Evolutionary conservation across 352 stramenopile genomes (phyloP).

Genomic region (Pythium brachiatum): DNA sequence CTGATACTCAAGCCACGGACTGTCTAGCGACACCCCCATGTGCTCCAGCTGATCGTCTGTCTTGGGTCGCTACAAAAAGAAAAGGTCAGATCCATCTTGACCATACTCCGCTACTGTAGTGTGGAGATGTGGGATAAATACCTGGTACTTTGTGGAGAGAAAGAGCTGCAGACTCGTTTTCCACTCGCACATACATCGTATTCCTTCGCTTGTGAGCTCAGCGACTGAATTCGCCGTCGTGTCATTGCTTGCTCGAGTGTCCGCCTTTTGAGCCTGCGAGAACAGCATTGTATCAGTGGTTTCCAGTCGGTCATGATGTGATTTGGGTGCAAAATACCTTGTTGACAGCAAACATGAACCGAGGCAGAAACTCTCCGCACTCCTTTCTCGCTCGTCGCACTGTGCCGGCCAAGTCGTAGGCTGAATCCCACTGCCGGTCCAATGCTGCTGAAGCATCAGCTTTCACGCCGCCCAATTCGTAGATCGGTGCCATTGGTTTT

Average conservation of each 20-base stretch:
- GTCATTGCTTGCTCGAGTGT: neutral
- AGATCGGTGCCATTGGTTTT: slow-evolving; percentile 31
- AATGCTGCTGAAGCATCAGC: neutral
- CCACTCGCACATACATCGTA: slow-evolving; percentile 22
- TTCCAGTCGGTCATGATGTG: neutral
- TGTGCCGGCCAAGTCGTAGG: slow-evolving; percentile 13
- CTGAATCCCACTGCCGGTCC: slow-evolving; percentile 12
- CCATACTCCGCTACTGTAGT: neutral
- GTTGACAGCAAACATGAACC: slow-evolving; percentile 41
- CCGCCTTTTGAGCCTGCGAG: slow-evolving; percentile 6
- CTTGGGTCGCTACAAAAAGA: slow-evolving; percentile 31
- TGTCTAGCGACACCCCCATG: slow-evolving; percentile 28
- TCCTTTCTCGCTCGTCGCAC: slow-evolving; percentile 21
- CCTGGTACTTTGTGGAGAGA: slow-evolving; percentile 22
- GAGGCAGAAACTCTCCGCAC: slow-evolving; percentile 36
- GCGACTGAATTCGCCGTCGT: slow-evolving; percentile 1
- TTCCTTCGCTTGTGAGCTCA: slow-evolving; percentile 11
- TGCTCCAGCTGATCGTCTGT: slow-evolving; percentile 29
- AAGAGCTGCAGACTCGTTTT: slow-evolving; percentile 22
- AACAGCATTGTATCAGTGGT: neutral
- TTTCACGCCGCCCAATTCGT: slow-evolving; percentile 24
- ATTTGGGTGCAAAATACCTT: slow-evolving; percentile 23
- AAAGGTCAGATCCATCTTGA: neutral
- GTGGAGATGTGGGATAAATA: neutral
- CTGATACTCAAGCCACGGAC: slow-evolving; percentile 61